Base-by-base conservation (phyloP, 129 eudicot species). In the Saussurea involucrata region DNA sequence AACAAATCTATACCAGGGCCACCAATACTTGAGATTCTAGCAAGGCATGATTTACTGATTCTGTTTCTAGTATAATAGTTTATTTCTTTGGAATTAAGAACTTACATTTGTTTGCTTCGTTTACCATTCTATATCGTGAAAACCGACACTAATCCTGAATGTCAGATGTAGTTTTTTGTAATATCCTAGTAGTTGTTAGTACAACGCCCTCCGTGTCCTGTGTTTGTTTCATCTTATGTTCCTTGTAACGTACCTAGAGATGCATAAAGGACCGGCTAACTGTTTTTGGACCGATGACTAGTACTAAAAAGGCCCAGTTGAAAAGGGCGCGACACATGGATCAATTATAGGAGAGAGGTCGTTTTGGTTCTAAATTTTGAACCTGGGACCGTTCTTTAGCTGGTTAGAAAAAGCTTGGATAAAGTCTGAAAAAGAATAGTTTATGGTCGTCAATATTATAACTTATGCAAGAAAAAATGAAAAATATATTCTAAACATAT, bases 1-100 rank as follows among this genome's bases (percentile, higher is more conserved):
- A 88, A 80, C 90, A 88, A 72, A 88, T 88, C 44, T 89, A 86
- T 53, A 88, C 88, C 63, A 88, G 90, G 82, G 93, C 93, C 25
- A 88, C 90, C 27, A 88, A 88, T 69, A 86, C 91, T 63, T 86
- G n/a, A 29, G 60, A 42, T 70, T 28, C 4, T 42, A 71, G 5
- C 37, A 68, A 77, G 67, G 74, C 75, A 21, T 77, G 68, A 13
- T 68, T 68, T 77, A n/a, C 55, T 68, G 31, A 8, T 49, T 66
- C 64, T 8, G 28, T 77, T 57, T 12, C 42, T 24, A 69, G 37
- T 28, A 17, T 57, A 6, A 15, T 17, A 17, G 21, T 57, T 31
- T 77, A 25, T 68, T 53, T 77, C 33, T 31, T 17, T 9, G 27
- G 44, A 68, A 29, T 75, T 44, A 58, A 57, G 75, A 68, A 55